Conservation (phyloP, 2,329 filamentous ascomycete genomes). For the Aspergillus ustus region DNA sequence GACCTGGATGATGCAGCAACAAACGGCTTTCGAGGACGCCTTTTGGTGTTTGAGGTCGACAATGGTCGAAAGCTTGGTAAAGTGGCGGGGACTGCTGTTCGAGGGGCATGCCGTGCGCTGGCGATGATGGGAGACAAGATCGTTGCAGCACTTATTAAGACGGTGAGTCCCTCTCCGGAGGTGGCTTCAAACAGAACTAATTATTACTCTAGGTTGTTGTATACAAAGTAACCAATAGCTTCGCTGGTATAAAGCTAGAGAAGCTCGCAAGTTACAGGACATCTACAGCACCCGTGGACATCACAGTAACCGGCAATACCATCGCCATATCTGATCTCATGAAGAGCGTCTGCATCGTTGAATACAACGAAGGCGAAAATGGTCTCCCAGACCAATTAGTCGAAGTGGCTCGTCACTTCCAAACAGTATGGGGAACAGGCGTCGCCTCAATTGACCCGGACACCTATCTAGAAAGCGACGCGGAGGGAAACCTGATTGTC, state of each 20-base stretch:
- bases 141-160: slow-evolving; percentile 87
- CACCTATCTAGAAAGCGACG: slow-evolving; percentile 81
- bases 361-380: slow-evolving; percentile 66
- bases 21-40: slow-evolving; percentile 70
- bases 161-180: slow-evolving; percentile 55
- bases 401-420: slow-evolving; percentile 79
- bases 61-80: slow-evolving; percentile 73
- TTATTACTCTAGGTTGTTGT: slow-evolving; percentile 56
- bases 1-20: slow-evolving; percentile 65
- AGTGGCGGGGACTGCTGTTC: slow-evolving; percentile 70
- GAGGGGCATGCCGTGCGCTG: slow-evolving; percentile 79
- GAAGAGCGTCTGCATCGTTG: slow-evolving; percentile 83
- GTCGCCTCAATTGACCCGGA: slow-evolving; percentile 73
- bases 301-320: slow-evolving; percentile 72
- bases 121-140: slow-evolving; percentile 76
- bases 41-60: slow-evolving; percentile 79
- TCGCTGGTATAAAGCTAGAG: slow-evolving; percentile 57
- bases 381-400: slow-evolving; percentile 66
- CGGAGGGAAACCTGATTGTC: slow-evolving; percentile 84
- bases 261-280: slow-evolving; percentile 79
- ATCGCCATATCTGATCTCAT: slow-evolving; percentile 91
- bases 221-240: slow-evolving; percentile 54
- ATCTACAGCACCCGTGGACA: slow-evolving; percentile 80
- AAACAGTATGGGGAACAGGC: slow-evolving; percentile 81
- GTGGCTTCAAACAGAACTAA: background rate